phyloP scores from a whole-genome alignment of 768 basidiomycete genomes.

The Hortiboletus flavorubellus region DNA sequence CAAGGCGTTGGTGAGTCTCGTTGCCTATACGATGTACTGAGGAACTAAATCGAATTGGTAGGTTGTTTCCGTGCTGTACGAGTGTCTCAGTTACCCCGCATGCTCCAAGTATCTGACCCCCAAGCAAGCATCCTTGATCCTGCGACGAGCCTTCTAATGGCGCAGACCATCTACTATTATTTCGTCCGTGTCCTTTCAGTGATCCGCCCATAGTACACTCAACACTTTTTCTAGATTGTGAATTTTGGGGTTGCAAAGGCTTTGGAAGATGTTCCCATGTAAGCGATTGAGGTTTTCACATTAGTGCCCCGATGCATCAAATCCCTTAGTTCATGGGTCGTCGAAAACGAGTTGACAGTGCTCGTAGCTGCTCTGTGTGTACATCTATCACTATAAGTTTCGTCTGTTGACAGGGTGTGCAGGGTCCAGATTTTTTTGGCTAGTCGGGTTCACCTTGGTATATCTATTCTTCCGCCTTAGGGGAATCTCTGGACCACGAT shows the following conservation, averaged over 20 bases:
- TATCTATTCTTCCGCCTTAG: background rate
- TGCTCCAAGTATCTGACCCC: background rate
- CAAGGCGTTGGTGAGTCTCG: slow-evolving; percentile 13
- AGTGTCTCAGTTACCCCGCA: background rate
- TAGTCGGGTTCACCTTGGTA: slow-evolving; percentile 10
- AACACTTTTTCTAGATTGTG: slow-evolving; percentile 1
- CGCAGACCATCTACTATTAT: slow-evolving; percentile 17
- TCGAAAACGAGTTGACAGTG: slow-evolving; percentile 15
- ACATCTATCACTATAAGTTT: background rate
- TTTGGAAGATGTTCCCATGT: slow-evolving; percentile 7
- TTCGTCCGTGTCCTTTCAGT: slow-evolving; percentile 10
- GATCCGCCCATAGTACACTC: background rate
- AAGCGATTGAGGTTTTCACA: background rate
- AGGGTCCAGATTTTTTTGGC: slow-evolving; percentile 16
- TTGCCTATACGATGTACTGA: background rate
- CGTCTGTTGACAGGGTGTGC: background rate
- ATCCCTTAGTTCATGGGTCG: slow-evolving; percentile 12
- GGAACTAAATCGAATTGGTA: background rate
- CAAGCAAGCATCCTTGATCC: slow-evolving; percentile 15
- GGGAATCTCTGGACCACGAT: background rate
- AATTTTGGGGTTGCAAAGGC: slow-evolving; percentile 13
- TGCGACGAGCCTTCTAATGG: slow-evolving; percentile 16
- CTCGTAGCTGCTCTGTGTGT: slow-evolving; percentile 17
- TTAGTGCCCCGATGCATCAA: background rate
- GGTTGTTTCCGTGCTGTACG: slow-evolving; percentile 18